Evolutionary conservation across 192 early-diverging fungal species (phyloP).

Genomic region (Fimicolochytrium jonesii): DNA sequence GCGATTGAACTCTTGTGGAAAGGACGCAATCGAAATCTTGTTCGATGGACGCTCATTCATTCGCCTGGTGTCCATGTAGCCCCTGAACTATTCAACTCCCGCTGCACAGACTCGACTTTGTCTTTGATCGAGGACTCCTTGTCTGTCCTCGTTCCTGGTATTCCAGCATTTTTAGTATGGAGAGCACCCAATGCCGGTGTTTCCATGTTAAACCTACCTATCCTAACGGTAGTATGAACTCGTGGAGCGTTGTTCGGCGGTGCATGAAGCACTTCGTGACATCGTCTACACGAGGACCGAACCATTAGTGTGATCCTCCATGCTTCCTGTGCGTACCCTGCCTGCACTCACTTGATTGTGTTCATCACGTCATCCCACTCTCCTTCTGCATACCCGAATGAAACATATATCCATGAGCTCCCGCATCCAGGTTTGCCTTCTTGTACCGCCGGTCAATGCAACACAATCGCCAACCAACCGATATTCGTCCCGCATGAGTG

Average conservation of each 20-base stretch:
- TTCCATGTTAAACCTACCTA: too few relatives aligned
- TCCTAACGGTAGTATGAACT: neutral
- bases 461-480: neutral
- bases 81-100: neutral
- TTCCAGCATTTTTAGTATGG: too few relatives aligned
- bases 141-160: neutral
- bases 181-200: too few relatives aligned
- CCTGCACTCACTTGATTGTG: neutral
- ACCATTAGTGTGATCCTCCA: neutral
- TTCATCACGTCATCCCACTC: slow-evolving; percentile 4
- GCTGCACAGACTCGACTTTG: neutral
- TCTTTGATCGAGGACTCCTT: neutral
- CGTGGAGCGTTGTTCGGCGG: neutral
- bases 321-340: too few relatives aligned
- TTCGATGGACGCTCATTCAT: too few relatives aligned
- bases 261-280: neutral
- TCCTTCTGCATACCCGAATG: neutral
- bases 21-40: too few relatives aligned
- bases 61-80: too few relatives aligned
- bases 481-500: slow-evolving; percentile 9
- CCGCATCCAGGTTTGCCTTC: neutral
- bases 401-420: neutral
- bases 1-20: too few relatives aligned
- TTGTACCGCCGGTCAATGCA: neutral
- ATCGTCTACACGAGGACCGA: neutral